Evolutionary conservation across 2,329 filamentous ascomycete species (phyloP), one percentile per base, ranked within the genome.

Genomic region (Fragosphaeria purpurea): DNA sequence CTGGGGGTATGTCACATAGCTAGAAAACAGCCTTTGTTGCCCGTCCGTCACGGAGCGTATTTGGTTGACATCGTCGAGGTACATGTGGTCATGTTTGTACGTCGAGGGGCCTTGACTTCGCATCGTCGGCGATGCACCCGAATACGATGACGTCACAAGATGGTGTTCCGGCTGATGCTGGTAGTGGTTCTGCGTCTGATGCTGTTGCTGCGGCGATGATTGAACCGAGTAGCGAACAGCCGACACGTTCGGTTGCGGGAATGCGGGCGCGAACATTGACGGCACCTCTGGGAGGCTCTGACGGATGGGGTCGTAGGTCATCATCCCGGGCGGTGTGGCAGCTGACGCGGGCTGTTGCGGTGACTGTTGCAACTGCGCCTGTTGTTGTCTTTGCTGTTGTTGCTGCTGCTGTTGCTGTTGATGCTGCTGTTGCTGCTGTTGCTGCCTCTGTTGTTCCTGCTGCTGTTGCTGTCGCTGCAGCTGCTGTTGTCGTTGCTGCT

Each of bases 271-370:
- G 46, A 72, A 75, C 59, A 78, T 74, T 32, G 66, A 63, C 2
- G 67, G 60, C 4, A 67, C 56, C 39, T 78, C 77, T 0, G 75
- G 75, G 0, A 77, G 63, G 51, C 72, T 77, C 55, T 76, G 75
- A 3, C 78, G 70, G 51, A 80, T 79, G 0, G 78, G 76, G 50
- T 82, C 78, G 51, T 80, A 81, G 3, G 76, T 71, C 74, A 79
- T 78, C 56, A 76, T 80, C 2, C 77, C 76, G 0, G 77, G 73
- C 0, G 75, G 72, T 2, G 74, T 76, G 30, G 70, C 67, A 7
- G 70, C 70, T 2, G 72, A 69, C 9, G 61, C 54, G 5, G 44
- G 44, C 22, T 47, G 22, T 22, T 22, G 46, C 0, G 66, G 65
- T 11, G 61, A 56, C 46, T 50, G 55, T 31, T 39, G 53, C 39